Base-by-base conservation (phyloP, 345 rosid genomes). In the Boechera stricta region DNA sequence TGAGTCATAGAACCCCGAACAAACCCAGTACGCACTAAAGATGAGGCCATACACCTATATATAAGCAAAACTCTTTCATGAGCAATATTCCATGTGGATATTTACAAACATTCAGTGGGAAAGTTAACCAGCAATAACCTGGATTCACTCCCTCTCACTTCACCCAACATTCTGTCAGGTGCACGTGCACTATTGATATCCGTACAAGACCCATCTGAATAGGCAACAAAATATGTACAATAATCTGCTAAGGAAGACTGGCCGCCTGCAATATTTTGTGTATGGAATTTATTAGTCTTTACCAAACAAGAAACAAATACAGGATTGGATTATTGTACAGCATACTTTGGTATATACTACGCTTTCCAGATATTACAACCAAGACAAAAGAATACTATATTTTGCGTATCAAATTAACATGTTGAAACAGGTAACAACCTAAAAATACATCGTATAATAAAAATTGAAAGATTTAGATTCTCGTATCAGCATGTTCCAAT, bases 161-260 rank as follows among this genome's bases (percentile, higher is more conserved):
- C 99, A 77, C 99, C 99, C 81, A 95, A 78, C 98, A 91, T 93
- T 81, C 94, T 95, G 77, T 95, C 99, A 10, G 99, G 99, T 15
- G 93, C 85, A 57, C 99, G 86, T 63, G 99, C 98, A 80, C 97
- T 92, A 67, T 90, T 93, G 57, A 86, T 83, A 71, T 93, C 99
- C n/a, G 98, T 95, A 77, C 99, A 95, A 31, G 98, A 95, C 69
- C 99, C 99, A 84, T 95, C 99, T 67, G 99, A 95, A 70, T 95
- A 95, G 16, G 99, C 99, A 76, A 95, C 99, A 80, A 89, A 92
- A 74, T 95, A 95, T 48, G 98, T 87, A 79, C 99, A 95, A 79
- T 92, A 95, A 88, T 95, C 99, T 44, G 99, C 98, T 75, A 92
- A 77, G 33, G 97, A 91, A 57, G 99, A 95, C 85, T 95, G 99